Percentiles rank a stretch among this genome's conserved stretches.
These are phyloP conservation scores for Mesotaenium endlicherianum DNA, from an alignment of 139 green algal genomes.

Conservation along the genomic window DNA sequence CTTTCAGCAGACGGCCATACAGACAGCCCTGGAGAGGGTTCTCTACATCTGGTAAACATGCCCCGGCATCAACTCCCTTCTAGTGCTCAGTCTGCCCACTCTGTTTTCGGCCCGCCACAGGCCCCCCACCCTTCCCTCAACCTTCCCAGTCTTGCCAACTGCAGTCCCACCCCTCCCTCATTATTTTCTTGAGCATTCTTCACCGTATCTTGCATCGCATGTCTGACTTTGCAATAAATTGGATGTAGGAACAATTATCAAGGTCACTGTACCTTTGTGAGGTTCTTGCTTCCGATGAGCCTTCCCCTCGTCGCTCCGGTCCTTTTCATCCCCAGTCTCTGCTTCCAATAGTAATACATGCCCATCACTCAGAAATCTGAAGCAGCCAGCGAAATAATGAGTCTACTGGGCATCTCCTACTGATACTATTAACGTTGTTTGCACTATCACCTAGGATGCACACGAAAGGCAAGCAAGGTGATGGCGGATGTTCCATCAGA, in stretches of 20 bases:
- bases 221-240: no score
- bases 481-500: no score
- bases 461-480: no score
- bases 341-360: background rate
- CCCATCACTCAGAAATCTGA: no score
- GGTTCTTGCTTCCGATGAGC: no score
- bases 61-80: background rate
- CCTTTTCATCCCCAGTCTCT: background rate
- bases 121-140: background rate
- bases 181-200: background rate
- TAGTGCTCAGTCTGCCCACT: background rate
- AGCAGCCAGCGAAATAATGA: no score
- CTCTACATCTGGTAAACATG: slow-evolving; percentile 77
- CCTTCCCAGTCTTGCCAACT: background rate
- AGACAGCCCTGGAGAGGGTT: slow-evolving; percentile 82
- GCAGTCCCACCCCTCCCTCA: background rate
- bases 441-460: no score
- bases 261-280: no score
- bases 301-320: background rate
- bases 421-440: no score
- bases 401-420: no score
- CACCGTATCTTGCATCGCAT: background rate
- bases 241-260: no score
- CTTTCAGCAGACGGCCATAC: slow-evolving; percentile 78
- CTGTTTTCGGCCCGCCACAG: background rate